Evolutionary conservation across 228 moss, liverwort and hornwort genomes (phyloP).

Genomic region (Sphagnum fallax): DNA sequence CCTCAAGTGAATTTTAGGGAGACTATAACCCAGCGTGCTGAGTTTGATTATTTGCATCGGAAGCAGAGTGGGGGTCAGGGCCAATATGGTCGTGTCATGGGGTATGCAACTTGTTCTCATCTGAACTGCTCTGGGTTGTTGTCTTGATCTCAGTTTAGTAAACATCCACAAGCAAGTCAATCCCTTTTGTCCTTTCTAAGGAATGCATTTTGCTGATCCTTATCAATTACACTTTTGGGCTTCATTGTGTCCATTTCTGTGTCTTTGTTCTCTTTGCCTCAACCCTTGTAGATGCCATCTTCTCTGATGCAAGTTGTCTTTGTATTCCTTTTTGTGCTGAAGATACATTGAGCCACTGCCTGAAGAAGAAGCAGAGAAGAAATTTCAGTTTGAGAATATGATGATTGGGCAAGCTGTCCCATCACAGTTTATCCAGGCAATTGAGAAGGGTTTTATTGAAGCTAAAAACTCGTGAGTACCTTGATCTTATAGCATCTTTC

Average conservation of each 20-base stretch:
- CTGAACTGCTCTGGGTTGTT: background rate
- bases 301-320: background rate
- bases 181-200: background rate
- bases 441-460: conserved; percentile 90
- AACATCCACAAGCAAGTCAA: too few species aligned
- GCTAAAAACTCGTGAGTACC: conserved; percentile 84
- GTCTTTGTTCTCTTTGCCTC: too few species aligned
- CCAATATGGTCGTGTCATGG: conserved; percentile 94
- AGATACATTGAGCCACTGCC: conserved; percentile 87
- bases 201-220: background rate
- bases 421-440: conserved; percentile 84
- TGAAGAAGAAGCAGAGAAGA: conserved; percentile 69
- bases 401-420: conserved; percentile 99
- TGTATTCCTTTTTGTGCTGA: conserved; percentile 7
- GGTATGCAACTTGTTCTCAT: conserved; percentile 27
- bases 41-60: conserved; percentile 94
- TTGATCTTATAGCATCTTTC: too few species aligned
- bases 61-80: conserved; percentile 99
- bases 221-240: background rate
- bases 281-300: too few species aligned
- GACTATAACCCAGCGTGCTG: conserved; percentile 82
- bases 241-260: too few species aligned
- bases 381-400: conserved; percentile 89
- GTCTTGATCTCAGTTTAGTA: background rate
- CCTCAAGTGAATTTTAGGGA: conserved; percentile 98